These are phyloP conservation scores for Populus pruinosa DNA, from an alignment of 345 rosid species.

Conservation along the genomic window DNA sequence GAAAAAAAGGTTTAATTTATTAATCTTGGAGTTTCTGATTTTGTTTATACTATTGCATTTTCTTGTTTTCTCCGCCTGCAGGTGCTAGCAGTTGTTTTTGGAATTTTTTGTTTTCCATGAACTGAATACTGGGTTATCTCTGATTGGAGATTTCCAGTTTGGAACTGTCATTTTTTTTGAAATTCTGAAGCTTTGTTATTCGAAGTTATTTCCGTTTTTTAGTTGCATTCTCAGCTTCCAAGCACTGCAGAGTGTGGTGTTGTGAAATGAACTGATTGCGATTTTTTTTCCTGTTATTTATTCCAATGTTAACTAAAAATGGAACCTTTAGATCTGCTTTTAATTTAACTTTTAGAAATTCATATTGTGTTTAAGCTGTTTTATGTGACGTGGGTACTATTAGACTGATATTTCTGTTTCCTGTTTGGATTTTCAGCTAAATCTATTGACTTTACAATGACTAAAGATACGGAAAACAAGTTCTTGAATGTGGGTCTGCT, in stretches of 20 bases:
- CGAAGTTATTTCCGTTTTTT: neutral
- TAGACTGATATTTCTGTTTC: neutral
- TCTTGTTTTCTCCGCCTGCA: neutral
- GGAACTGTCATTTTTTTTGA: neutral
- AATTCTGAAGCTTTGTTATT: neutral
- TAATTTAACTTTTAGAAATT: neutral
- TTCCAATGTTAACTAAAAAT: neutral
- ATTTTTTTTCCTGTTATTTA: neutral
- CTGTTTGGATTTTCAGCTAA: constrained; percentile 10
- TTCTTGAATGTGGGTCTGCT: constrained; percentile 53
- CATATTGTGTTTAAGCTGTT: neutral
- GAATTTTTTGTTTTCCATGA: neutral
- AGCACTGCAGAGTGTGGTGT: no score
- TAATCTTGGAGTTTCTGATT: neutral
- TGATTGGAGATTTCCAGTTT: neutral
- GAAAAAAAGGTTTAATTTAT: no score
- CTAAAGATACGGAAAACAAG: constrained; percentile 55
- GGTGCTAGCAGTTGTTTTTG: neutral
- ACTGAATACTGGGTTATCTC: neutral
- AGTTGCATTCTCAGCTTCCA: no score
- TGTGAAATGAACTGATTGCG: no score
- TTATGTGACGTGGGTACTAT: neutral
- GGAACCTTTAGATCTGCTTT: neutral
- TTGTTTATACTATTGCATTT: neutral
- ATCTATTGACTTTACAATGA: neutral